Evolutionary conservation across 1,284 basidiomycete species (phyloP).

Genomic region (Xerocomus nothofagi): DNA sequence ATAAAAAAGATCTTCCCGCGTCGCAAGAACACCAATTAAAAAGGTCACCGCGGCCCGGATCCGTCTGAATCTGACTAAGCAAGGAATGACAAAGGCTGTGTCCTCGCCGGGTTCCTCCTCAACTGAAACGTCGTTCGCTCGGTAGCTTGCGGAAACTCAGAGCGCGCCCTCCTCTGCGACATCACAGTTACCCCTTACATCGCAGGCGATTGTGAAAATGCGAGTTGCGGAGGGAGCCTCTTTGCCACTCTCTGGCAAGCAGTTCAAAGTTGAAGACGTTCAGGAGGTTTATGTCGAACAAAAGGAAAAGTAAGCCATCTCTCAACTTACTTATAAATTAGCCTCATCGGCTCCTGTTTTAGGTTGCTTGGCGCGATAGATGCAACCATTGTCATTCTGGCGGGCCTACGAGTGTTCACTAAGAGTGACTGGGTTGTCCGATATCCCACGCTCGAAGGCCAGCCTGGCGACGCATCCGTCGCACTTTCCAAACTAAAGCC

Average conservation of each 20-base stretch:
- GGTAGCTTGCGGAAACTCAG: slow-evolving; percentile 8
- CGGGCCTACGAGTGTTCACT: slow-evolving; percentile 79
- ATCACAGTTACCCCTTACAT: background rate
- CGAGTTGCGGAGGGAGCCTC: slow-evolving; percentile 10
- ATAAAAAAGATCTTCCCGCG: no score
- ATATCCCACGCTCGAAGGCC: slow-evolving; percentile 69
- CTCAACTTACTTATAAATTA: background rate
- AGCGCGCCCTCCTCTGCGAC: background rate
- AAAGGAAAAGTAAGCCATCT: slow-evolving; percentile 59
- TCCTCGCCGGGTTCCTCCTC: background rate
- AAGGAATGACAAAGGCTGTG: slow-evolving; percentile 15
- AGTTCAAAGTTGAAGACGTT: slow-evolving; percentile 61
- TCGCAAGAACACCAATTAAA: no score
- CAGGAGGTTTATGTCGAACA: slow-evolving; percentile 73
- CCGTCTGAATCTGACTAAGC: slow-evolving; percentile 26
- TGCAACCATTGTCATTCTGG: slow-evolving; percentile 67
- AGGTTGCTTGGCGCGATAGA: slow-evolving; percentile 80
- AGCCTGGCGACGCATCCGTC: slow-evolving; percentile 22
- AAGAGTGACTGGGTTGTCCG: slow-evolving; percentile 83
- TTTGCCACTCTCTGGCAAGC: slow-evolving; percentile 33
- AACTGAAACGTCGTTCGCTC: background rate
- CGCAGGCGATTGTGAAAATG: slow-evolving; percentile 20
- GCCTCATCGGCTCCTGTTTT: slow-evolving; percentile 6
- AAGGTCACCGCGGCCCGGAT: background rate
- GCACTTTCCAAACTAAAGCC: slow-evolving; percentile 32